These are phyloP conservation scores for Vachellia pachyceras DNA, from an alignment of 306 rosid genomes.

Conservation along the genomic window DNA sequence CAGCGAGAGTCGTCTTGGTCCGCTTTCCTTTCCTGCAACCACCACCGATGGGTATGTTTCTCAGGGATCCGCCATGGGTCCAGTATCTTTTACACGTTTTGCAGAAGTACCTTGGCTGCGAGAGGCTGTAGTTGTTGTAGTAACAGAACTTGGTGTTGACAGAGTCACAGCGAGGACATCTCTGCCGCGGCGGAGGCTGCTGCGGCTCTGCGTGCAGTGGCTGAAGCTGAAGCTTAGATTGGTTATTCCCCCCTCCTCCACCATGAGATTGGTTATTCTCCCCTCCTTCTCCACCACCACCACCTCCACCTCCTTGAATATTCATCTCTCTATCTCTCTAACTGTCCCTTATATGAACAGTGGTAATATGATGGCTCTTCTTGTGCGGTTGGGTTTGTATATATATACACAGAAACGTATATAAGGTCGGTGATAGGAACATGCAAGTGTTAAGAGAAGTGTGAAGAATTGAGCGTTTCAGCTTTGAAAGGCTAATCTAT, in stretches of 20 bases:
- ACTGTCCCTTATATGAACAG: background rate
- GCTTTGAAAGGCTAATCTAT: background rate
- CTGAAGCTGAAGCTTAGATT: background rate
- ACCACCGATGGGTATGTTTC: slow-evolving; percentile 74
- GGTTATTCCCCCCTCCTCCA: slow-evolving; percentile 31
- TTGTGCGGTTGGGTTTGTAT: slow-evolving; percentile 13
- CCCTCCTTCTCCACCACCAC: background rate
- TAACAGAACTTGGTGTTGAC: slow-evolving; percentile 71
- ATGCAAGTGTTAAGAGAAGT: slow-evolving; percentile 23
- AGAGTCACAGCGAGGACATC: slow-evolving; percentile 70
- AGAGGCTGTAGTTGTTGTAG: slow-evolving; percentile 67
- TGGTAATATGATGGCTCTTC: background rate
- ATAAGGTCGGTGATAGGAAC: slow-evolving; percentile 6
- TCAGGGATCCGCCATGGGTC: slow-evolving; percentile 73
- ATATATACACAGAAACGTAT: slow-evolving; percentile 39
- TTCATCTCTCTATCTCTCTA: slow-evolving; percentile 32
- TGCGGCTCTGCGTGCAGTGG: background rate
- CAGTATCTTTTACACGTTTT: slow-evolving; percentile 68
- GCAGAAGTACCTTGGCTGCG: slow-evolving; percentile 73
- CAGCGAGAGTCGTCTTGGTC: slow-evolving; percentile 13
- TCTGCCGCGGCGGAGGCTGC: slow-evolving; percentile 5
- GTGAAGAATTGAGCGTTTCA: slow-evolving; percentile 20
- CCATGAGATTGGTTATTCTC: slow-evolving; percentile 19
- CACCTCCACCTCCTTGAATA: slow-evolving; percentile 21
- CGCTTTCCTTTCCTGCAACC: slow-evolving; percentile 59